phyloP scores from a whole-genome alignment of 2,329 filamentous ascomycete species.

The Fusarium tupiense region DNA sequence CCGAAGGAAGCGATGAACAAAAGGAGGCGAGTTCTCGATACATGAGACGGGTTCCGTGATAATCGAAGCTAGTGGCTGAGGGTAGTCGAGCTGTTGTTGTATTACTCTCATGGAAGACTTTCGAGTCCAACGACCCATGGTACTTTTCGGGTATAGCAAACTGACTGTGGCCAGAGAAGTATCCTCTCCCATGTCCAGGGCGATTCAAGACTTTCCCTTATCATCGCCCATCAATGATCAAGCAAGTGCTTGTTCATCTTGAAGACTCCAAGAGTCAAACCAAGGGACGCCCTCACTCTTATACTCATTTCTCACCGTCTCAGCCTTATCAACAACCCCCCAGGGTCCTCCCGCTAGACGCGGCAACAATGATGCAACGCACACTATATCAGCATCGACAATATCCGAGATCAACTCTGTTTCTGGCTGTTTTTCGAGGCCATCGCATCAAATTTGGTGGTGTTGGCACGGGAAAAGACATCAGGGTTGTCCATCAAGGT shows the following conservation, averaged over 20 bases:
- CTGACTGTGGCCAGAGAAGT: not conserved
- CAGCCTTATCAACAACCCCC: conserved; percentile 4
- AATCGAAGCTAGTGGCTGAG: not conserved
- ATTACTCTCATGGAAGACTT: not conserved
- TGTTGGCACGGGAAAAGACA: conserved; percentile 28
- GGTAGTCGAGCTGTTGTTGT: not conserved
- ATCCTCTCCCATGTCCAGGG: not conserved
- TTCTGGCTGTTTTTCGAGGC: conserved; percentile 7
- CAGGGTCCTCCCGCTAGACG: conserved; percentile 4
- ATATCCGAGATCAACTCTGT: not conserved
- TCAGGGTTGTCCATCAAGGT: conserved; percentile 45
- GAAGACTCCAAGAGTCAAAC: not conserved
- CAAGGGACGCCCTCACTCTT: conserved; percentile 26
- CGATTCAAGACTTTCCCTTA: not conserved
- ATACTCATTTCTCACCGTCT: conserved; percentile 24
- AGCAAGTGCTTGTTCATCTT: not conserved
- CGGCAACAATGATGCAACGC: conserved; percentile 22
- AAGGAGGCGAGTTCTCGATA: not conserved
- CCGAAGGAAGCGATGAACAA: conserved; percentile 1
- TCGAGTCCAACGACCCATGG: not conserved
- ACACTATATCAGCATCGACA: conserved; percentile 4
- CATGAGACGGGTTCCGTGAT: not conserved
- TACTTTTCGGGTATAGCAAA: not conserved
- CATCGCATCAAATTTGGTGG: conserved; percentile 8
- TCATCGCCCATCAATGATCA: not conserved